Evolutionary conservation across 108 stramenopile genomes (phyloP).

Genomic region (Nitzschia palea): DNA sequence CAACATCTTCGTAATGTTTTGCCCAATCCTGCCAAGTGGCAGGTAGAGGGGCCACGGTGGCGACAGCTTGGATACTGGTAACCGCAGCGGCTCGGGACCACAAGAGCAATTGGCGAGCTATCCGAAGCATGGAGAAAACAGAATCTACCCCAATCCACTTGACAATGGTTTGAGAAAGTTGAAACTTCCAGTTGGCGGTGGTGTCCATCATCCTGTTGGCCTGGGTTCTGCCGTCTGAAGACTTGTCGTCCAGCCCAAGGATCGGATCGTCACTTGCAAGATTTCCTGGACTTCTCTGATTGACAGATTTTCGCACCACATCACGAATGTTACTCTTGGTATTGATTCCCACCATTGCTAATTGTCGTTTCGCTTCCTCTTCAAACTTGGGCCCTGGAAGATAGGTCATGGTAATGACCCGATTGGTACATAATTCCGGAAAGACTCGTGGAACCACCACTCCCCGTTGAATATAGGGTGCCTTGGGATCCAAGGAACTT

Average conservation of each 20-base stretch:
- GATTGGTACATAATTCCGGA: slow-evolving; percentile 55
- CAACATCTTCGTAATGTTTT: slow-evolving; percentile 37
- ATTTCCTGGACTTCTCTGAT: no score
- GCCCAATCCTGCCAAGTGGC: slow-evolving; percentile 61
- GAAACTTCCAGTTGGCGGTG: slow-evolving; percentile 42
- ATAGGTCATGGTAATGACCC: slow-evolving; percentile 76
- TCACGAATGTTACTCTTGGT: slow-evolving; percentile 45
- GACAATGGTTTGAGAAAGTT: slow-evolving; percentile 22
- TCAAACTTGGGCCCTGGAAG: slow-evolving; percentile 73
- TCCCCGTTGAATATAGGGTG: slow-evolving; percentile 49
- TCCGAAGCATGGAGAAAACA: slow-evolving; percentile 49
- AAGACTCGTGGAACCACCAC: slow-evolving; percentile 59
- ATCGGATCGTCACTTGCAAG: no score
- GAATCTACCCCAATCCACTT: slow-evolving; percentile 60
- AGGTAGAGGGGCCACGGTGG: slow-evolving; percentile 34
- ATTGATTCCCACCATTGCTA: slow-evolving; percentile 61
- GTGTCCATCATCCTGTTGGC: neutral
- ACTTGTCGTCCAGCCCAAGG: no score
- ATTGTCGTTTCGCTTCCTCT: slow-evolving; percentile 60
- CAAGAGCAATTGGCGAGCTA: slow-evolving; percentile 38
- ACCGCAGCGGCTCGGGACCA: slow-evolving; percentile 51
- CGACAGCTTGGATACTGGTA: slow-evolving; percentile 30
- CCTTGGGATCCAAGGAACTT: slow-evolving; percentile 56
- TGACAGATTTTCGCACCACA: slow-evolving; percentile 40
- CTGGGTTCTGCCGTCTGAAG: neutral